Base-by-base conservation (phyloP, 2,329 filamentous ascomycete genomes). In the Cercospora zeina region DNA sequence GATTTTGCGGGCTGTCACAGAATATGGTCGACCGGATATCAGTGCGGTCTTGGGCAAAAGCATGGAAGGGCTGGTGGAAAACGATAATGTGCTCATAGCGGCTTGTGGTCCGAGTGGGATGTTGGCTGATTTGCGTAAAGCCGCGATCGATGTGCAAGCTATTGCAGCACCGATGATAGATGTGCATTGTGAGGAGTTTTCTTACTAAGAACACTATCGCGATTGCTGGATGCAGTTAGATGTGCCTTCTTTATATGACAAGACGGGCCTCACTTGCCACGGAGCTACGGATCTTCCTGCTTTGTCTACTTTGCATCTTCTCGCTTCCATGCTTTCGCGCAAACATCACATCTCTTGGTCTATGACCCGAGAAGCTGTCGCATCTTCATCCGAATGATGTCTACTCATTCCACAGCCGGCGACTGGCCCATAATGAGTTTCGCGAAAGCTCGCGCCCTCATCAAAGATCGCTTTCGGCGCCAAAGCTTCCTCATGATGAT, bases 111-210 rank as follows among this genome's bases (percentile, higher is more conserved):
- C 66, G 37, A 27, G 19, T 39, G 39, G 31, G 10, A 34, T 69
- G 33, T 21, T 66, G 42, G 45, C 37, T 11, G 54, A 63, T 36
- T 47, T 66, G 1, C 42, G 64, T n/a, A 34, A 51, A 9, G 67
- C 65, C 16, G 65, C 67, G 4, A 33, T 36, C 11, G 49, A 58
- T 11, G 37, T 54, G n/a, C 57, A 59, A 34, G 53, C 57, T 34
- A 37, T 53, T 3, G 58, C 49, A 6, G 62, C 64, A 30, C 67
- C 68, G 19, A 61, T 63, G 54, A 53, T 70, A 5, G 53, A 64
- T 21, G 58, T 67, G 56, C 65, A 65, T 60, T 51, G 66, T 24
- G 68, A 69, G 61, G 57, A 67, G 49, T 70, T 69, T 37, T 65
- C 65, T 11, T 62, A 62, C 36, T 66, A 13, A n/a, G n/a, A n/a